These are phyloP conservation scores for Trametes cubensis DNA, from an alignment of 768 basidiomycete species.

Conservation along the genomic window DNA sequence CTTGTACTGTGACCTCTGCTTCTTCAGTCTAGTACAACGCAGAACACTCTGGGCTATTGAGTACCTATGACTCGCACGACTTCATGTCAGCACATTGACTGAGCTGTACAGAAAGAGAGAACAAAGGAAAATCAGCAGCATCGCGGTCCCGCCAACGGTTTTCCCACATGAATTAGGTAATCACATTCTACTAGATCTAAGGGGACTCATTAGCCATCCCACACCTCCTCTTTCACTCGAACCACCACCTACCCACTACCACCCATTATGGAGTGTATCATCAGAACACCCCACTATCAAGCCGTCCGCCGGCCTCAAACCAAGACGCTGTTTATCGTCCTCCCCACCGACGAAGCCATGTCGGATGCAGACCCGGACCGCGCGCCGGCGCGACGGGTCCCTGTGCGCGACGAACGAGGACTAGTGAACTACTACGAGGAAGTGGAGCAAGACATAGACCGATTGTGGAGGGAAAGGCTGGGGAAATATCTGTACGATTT, in stretches of 20 bases:
- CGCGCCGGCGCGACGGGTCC: neutral
- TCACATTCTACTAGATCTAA: neutral
- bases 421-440: conserved; percentile 26
- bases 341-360: neutral
- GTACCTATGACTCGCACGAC: no score
- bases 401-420: conserved; percentile 18
- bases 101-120: no score
- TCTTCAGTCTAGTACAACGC: no score
- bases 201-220: neutral
- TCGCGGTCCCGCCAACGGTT: no score
- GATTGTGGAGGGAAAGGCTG: conserved; percentile 26
- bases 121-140: no score
- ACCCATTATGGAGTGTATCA: conserved; percentile 1
- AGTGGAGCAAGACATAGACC: conserved; percentile 12
- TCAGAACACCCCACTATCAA: conserved; percentile 11
- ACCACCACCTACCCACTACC: neutral
- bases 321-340: conserved; percentile 14
- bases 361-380: conserved; percentile 20
- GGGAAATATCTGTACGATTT: conserved; percentile 22
- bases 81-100: no score
- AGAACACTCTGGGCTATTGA: no score
- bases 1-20: no score
- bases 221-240: neutral
- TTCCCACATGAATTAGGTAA: conserved; percentile 4
- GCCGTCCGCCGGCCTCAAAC: neutral